Evolutionary conservation across 2,329 filamentous ascomycete species (phyloP), one percentile per base, ranked within the genome.

Genomic region (Colletotrichum noveboracense): DNA sequence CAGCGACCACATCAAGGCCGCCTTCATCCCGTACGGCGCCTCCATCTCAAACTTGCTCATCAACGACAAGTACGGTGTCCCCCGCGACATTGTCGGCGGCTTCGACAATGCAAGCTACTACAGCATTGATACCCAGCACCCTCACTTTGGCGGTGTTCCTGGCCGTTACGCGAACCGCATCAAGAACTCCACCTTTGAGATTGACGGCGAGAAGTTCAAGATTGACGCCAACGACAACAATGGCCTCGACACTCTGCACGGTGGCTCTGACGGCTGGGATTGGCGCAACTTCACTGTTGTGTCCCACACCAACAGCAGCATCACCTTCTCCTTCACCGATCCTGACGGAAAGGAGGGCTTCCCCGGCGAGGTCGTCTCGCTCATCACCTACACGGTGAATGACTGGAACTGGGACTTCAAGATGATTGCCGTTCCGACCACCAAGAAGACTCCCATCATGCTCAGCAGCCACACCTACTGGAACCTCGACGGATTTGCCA

Each of bases 161-260:
- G 94, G 94, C 62, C 92, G 94, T 71, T 96, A 96, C 82, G 94
- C 94, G 74, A 96, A 96, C 84, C 92, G 94, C 78, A 96, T 96
- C 87, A 92, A 91, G 88, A 95, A 96, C 87, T 93, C 91, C 83
- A 93, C 90, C 7, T 95, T 95, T 80, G 88, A 86, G 75, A 91
- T 95, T 73, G 93, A 94, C 78, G 93, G 92, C 68, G 84, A 85
- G 70, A 86, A 83, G 5, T 94, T 91, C 83, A 84, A 93, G 76
- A 85, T 94, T 71, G 80, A 86, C 48, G 86, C 92, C 65, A 95
- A 95, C 82, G 93, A 93, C 82, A 89, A 93, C 79, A 79, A 88
- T 0, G 92, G 92, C 8, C 84, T 89, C 18, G 86, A 94, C 84
- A 94, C 92, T 7, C 87, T 95, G 52, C 94, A 95, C 82, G 93